A percentile compares a stretch with the other conserved stretches of the same genome.
phyloP scores from a whole-genome alignment of 2,329 filamentous ascomycete species.

The Karstenula rhodostoma region DNA sequence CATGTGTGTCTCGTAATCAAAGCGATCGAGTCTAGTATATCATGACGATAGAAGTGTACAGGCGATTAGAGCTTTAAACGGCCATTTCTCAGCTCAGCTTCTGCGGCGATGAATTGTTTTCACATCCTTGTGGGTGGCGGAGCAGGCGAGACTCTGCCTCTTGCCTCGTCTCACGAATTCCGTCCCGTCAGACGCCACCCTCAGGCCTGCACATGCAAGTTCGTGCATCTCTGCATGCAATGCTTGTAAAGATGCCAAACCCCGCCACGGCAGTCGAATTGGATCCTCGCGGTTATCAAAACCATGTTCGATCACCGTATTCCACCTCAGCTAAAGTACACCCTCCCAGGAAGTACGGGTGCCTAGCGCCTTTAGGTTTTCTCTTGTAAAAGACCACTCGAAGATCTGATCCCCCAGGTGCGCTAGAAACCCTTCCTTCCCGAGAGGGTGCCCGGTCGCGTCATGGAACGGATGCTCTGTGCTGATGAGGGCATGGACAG shows the following conservation, averaged over 20 bases:
- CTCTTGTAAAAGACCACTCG: no score
- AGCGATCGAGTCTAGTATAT: neutral
- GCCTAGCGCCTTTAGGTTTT: no score
- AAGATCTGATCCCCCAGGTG: no score
- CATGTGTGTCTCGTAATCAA: neutral
- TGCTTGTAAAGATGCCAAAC: neutral
- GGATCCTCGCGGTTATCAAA: neutral
- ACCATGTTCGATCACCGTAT: neutral
- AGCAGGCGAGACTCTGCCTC: constrained; percentile 4
- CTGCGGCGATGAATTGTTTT: neutral
- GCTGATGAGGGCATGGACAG: neutral
- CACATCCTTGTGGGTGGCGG: constrained; percentile 1
- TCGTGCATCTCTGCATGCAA: constrained; percentile 4
- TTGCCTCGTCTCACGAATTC: neutral
- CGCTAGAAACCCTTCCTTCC: no score
- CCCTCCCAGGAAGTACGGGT: no score
- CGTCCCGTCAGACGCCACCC: constrained; percentile 5
- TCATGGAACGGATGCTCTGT: constrained; percentile 5
- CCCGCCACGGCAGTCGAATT: constrained; percentile 13
- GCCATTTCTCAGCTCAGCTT: neutral
- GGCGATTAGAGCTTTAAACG: neutral
- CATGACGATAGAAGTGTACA: neutral
- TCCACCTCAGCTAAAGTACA: neutral
- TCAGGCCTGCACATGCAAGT: neutral
- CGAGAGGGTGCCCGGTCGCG: no score